A percentile compares a stretch with the other conserved stretches of the same genome.
Conservation (phyloP, 2,329 filamentous ascomycete genomes). For the Sphaerulina populicola region DNA sequence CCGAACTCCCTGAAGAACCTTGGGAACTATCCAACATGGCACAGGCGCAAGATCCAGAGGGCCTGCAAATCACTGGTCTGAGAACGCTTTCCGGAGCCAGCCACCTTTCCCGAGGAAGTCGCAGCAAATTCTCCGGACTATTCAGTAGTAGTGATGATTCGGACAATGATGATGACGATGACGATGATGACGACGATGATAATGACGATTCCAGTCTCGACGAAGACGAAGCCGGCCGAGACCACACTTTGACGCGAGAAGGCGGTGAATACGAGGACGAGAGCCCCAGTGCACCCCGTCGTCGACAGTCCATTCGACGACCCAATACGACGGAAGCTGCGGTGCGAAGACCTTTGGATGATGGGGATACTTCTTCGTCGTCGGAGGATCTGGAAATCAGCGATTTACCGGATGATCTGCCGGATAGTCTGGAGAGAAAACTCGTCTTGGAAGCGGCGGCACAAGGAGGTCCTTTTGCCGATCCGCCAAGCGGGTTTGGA, state of each 20-base stretch:
- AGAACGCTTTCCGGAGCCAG: constrained; percentile 16
- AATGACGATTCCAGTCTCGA: constrained; percentile 31
- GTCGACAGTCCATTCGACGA: constrained; percentile 11
- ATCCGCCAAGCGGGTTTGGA: constrained; percentile 8
- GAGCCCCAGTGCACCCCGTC: neutral
- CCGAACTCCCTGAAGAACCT: constrained; percentile 28
- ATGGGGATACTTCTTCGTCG: constrained; percentile 10
- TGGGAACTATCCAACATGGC: constrained; percentile 11
- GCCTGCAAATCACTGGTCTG: constrained; percentile 24
- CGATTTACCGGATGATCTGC: neutral
- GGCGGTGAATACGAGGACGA: constrained; percentile 44
- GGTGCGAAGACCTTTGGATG: constrained; percentile 27
- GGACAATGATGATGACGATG: constrained; percentile 31
- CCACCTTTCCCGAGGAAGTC: constrained; percentile 9
- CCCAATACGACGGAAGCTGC: constrained; percentile 33
- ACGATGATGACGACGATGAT: constrained; percentile 39
- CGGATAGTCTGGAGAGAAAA: constrained; percentile 12
- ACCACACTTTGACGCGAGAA: constrained; percentile 32
- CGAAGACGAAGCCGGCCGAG: constrained; percentile 29
- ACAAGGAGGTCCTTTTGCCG: constrained; percentile 17
- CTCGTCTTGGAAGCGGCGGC: constrained; percentile 12
- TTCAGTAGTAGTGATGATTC: constrained; percentile 27
- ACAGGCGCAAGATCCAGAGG: constrained; percentile 13
- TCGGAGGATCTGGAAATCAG: constrained; percentile 13
- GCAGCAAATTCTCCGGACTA: constrained; percentile 23